Evolutionary conservation across 306 rosid species (phyloP), one percentile per base, ranked within the genome.

Genomic region (Cucumis melo): DNA sequence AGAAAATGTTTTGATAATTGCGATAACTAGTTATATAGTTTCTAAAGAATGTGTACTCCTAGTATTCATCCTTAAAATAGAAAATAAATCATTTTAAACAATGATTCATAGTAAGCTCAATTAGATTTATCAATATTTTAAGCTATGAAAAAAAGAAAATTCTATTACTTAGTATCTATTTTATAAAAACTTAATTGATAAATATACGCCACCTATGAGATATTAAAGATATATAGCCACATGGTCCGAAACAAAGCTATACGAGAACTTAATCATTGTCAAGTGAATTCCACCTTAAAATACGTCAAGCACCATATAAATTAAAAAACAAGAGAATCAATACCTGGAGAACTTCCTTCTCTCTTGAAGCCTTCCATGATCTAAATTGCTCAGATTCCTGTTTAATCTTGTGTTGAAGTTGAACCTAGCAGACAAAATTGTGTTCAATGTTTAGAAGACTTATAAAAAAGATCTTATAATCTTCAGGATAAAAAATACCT

Each of bases 321-420:
- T 12, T 41, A 39, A 70, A 68, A 42, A 42, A 2, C 6, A 42
- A 70, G 12, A 61, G 67, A 61, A 29, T 8, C 78, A 19, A 78
- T 90, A 95, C 99, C 98, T 95, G 99, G 48, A 92, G 96, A 76
- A 95, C 97, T 90, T 95, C 99, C 83, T 95, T 95, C 78, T 92
- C 98, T 2, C 99, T 87, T 21, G 87, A 90, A 72, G 96, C 93
- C 83, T 95, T 95, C 99, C 99, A 95, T 83, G 75, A 79, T 80
- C 99, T 90, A 85, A 92, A 95, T 60, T 95, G 99, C 87, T 95
- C 98, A 20, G 97, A 89, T 83, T 95, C 99, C 55, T 95, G 99
- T 83, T 95, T 95, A 81, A 95, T 95, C 83, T 95, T 95, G 74
- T 95, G 93, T 77, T 95, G 99, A 67, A 95, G 87, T 86, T 95